Percentiles rank a stretch among this genome's conserved stretches.
These are phyloP conservation scores for Viola pubescens DNA, from an alignment of 441 rosid species.

Conservation along the genomic window DNA sequence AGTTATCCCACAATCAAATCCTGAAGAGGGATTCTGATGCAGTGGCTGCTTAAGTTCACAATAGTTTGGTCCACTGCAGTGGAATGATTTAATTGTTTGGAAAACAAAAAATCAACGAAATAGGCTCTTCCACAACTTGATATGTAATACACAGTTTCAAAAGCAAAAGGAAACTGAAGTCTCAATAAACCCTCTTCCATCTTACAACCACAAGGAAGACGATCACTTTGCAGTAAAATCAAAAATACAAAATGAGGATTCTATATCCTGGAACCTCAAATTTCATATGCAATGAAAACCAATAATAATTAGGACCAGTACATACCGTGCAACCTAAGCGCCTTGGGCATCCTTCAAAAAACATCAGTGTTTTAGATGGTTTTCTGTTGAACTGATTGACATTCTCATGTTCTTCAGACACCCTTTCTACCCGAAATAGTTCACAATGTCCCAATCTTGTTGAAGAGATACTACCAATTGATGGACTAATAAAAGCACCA, in stretches of 20 bases:
- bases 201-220: too few species aligned
- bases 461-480: constrained; percentile 49
- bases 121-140: too few species aligned
- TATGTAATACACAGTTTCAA: too few species aligned
- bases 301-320: constrained; percentile 11
- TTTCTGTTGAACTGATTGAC: constrained; percentile 55
- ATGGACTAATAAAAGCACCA: constrained; percentile 67
- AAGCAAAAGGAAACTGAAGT: too few species aligned
- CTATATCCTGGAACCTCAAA: not conserved
- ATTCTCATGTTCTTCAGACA: constrained; percentile 64
- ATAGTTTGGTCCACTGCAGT: too few species aligned
- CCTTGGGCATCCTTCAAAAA: constrained; percentile 94
- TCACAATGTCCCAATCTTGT: constrained; percentile 75
- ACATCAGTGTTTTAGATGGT: constrained; percentile 83
- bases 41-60: too few species aligned
- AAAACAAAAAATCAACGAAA: too few species aligned
- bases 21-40: too few species aligned
- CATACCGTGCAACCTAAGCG: constrained; percentile 97
- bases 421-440: constrained; percentile 60
- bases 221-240: not conserved
- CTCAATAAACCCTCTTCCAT: too few species aligned
- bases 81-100: too few species aligned
- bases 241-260: not conserved
- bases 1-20: too few species aligned
- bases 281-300: constrained; percentile 4